Base-by-base conservation (phyloP, 495 filamentous ascomycete species). In the Venustampulla echinocandica region DNA sequence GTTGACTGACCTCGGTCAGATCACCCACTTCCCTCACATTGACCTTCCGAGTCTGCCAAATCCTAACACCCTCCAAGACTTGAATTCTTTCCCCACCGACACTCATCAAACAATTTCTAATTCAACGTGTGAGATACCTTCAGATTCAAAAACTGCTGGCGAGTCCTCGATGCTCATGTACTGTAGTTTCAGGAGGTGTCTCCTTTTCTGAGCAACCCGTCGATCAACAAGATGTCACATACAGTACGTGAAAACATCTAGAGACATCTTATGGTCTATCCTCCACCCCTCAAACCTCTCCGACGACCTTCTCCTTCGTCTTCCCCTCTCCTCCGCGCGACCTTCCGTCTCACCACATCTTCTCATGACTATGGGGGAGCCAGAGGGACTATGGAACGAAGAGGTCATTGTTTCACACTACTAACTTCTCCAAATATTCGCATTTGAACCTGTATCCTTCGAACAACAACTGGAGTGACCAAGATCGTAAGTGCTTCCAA, bases 161-260 rank as follows among this genome's bases (percentile, higher is more conserved):
- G 13, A 39, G 30, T 39, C 13, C 44, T 6, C 14, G 22, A 40
- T 40, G 27, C 30, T 37, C 18, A 46, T 46, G 20, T 35, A 23
- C 33, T 37, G 21, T 46, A 46, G 43, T 36, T 37, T 46, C 43
- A 36, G 43, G 20, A 10, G 14, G 19, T 42, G 14, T 18, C n/a
- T 37, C 20, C 5, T 23, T 46, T 35, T 22, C 30, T 46, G 30
- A 46, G 14, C 9, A 37, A 37, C 43, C 28, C 25, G 43, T 36
- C 30, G 30, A 18, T 35, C 43, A 46, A 46, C 6, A 10, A 7
- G 17, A 46, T 37, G 27, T 19, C 30, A 46, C 43, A 36, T 37
- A 36, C 19, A 18, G 43, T 46, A 46, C 30, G 43, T 35, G 42
- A 46, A 35, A 46, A 46, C 19, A 36, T 19, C 18, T 37, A n/a